Evolutionary conservation across 2,329 filamentous ascomycete species (phyloP), one percentile per base, ranked within the genome.

Genomic region (Pleurostoma richardsiae): DNA sequence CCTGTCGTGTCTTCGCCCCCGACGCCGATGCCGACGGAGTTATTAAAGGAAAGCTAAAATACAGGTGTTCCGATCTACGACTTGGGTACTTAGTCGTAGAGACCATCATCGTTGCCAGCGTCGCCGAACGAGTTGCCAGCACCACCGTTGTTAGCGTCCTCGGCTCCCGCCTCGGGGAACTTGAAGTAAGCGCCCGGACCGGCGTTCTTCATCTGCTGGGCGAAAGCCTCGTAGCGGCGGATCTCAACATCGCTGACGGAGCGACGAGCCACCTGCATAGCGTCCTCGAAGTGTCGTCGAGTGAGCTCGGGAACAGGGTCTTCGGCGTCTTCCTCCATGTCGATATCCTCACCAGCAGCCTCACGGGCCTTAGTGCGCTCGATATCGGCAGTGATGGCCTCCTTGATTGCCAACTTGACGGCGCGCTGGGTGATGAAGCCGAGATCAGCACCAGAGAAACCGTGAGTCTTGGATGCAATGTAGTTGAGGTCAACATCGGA

Each of bases 391-490:
- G 83, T 76, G 60, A 99, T 99, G 30, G 92, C 85, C 76, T 99
- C 86, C 82, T 99, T 99, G 77, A 99, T 99, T 59, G 94, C 94
- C 63, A 97, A 85, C 84, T 99, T 99, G 78, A 96, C 94, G 45
- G 94, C 94, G 68, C 94, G 90, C 77, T 99, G 94, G 28, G 94
- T 96, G 66, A 99, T 91, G 77, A 97, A 99, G 53, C 94, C 94
- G 67, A 99, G 81, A 87, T 99, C 94, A 63, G 94, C 94, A 91
- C 94, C 94, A 48, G 94, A 97, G 83, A 97, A 99, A 53, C 94
- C 94, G 73, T 99, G 90, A 5, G 94, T 99, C 80, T 95, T 95
- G 72, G 85, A 86, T 46, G 94, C 92, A 65, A 99, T 97, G 79
- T 83, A 97, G 51, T 85, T 73, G 43, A 99, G 77, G 66, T 99